Evolutionary conservation across 495 filamentous ascomycete species (phyloP), one percentile per base, ranked within the genome.

Genomic region (Bacidia gigantensis): DNA sequence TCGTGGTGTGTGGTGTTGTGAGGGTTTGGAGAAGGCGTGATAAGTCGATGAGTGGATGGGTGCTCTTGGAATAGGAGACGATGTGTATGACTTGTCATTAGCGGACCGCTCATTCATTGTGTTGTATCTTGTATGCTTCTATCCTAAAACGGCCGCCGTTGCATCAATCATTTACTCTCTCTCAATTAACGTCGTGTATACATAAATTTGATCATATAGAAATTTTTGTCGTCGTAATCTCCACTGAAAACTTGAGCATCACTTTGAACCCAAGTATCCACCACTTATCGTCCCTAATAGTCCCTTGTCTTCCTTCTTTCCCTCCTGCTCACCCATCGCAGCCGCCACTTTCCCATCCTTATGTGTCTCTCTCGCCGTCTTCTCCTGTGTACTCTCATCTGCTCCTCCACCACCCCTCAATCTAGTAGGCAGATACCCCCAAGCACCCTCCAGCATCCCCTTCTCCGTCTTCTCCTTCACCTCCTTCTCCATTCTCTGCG

Each of bases 401-500:
- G 12, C 7, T 7, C 5, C 41, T 5, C 55, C 52, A 29, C 56
- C 52, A 12, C 56, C 38, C 14, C 14, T 35, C 21, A 58, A 46
- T 7, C 52, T 45, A 39, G 42, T 47, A 0, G 56, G 56, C 24
- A 58, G 21, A 43, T 58, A 58, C 1, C 56, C 56, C 52, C 52
- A 58, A 0, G 61, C 66, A 41, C 48, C 64, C 57, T 50, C 50
- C 54, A 62, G 66, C 62, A 62, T 58, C 52, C 61, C 69, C 63
- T 80, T 77, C 52, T 78, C 69, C 3, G 79, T 73, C 67, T 77
- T 75, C 38, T 64, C 67, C 51, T 11, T 58, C 57, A 14, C 54
- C 61, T 3, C 56, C 63, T 7, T 68, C 66, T 49, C 47, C 24
- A 38, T 53, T 24, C 42, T 50, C 25, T 38, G 20, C 32, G 3